Evolutionary conservation across 75 land plant genomes (phyloP).

Genomic region (Pinus albicaulis): DNA sequence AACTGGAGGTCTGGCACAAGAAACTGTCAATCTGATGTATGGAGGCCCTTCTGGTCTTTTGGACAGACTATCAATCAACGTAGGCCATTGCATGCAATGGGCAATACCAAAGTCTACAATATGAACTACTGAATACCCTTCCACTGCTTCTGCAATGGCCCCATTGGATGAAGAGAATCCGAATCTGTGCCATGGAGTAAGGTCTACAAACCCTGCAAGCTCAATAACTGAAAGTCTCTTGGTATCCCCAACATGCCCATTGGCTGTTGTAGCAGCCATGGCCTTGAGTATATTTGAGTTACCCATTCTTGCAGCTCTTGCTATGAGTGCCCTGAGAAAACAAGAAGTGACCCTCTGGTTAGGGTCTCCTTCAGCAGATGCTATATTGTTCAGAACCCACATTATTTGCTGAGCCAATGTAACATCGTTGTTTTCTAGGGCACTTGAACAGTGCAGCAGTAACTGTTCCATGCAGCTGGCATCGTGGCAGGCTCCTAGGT

Average conservation of each 20-base stretch:
- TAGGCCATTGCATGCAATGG: slow-evolving; percentile 88
- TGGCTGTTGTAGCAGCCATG: neutral
- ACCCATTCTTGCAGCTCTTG: slow-evolving; percentile 35
- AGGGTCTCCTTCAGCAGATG: slow-evolving; percentile 65
- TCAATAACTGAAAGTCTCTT: slow-evolving; percentile 36
- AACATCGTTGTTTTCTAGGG: slow-evolving; percentile 59
- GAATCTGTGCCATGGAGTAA: slow-evolving; percentile 82
- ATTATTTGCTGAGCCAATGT: slow-evolving; percentile 76
- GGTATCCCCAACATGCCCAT: neutral
- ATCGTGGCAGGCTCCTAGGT: slow-evolving; percentile 19
- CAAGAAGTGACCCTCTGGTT: slow-evolving; percentile 68
- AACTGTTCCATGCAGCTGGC: slow-evolving; percentile 72
- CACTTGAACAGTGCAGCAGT: slow-evolving; percentile 73
- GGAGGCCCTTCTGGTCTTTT: slow-evolving; percentile 60
- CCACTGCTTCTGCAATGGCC: slow-evolving; percentile 52
- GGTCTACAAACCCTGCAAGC: slow-evolving; percentile 68
- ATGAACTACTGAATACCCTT: slow-evolving; percentile 46
- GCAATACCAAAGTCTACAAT: slow-evolving; percentile 66
- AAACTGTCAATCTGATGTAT: slow-evolving; percentile 49
- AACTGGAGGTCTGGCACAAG: slow-evolving; percentile 30
- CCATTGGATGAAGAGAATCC: slow-evolving; percentile 77
- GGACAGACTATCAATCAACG: slow-evolving; percentile 68
- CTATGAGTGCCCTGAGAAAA: slow-evolving; percentile 57
- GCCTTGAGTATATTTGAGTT: slow-evolving; percentile 5
- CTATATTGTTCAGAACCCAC: slow-evolving; percentile 81